phyloP scores from a whole-genome alignment of 768 basidiomycete genomes.

The Suillus discolor region DNA sequence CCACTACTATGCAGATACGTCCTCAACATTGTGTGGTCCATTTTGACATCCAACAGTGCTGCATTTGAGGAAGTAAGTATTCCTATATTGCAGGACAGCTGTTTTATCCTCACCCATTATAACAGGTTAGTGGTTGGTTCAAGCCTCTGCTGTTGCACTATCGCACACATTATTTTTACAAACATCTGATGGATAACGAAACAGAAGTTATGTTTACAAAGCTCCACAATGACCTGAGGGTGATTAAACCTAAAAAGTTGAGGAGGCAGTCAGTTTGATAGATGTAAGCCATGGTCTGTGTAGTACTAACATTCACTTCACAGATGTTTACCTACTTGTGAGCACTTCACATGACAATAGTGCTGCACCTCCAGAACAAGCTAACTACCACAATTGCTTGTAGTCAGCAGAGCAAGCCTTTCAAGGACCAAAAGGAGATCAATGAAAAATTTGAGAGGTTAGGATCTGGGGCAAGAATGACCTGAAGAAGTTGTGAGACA shows the following conservation, averaged over 20 bases:
- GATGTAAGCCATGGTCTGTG: background rate
- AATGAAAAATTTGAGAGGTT: background rate
- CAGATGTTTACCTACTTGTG: background rate
- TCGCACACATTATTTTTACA: background rate
- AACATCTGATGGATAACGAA: background rate
- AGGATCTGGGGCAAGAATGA: background rate
- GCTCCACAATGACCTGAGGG: background rate
- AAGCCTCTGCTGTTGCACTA: background rate
- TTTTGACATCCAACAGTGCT: background rate
- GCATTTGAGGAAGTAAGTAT: background rate
- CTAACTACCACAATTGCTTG: background rate
- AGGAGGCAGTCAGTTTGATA: background rate
- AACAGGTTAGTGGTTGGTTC: background rate
- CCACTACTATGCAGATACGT: background rate
- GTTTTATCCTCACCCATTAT: background rate
- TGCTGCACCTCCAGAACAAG: background rate
- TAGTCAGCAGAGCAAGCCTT: background rate
- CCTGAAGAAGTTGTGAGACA: background rate
- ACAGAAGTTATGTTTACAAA: background rate
- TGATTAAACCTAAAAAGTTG: background rate
- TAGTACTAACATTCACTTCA: background rate
- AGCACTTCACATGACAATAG: background rate
- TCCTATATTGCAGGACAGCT: background rate
- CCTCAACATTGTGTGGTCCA: background rate
- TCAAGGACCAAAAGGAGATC: background rate